These are phyloP conservation scores for Wallacemonas collosoma DNA, from an alignment of 208 protist genomes.

Conservation along the genomic window DNA sequence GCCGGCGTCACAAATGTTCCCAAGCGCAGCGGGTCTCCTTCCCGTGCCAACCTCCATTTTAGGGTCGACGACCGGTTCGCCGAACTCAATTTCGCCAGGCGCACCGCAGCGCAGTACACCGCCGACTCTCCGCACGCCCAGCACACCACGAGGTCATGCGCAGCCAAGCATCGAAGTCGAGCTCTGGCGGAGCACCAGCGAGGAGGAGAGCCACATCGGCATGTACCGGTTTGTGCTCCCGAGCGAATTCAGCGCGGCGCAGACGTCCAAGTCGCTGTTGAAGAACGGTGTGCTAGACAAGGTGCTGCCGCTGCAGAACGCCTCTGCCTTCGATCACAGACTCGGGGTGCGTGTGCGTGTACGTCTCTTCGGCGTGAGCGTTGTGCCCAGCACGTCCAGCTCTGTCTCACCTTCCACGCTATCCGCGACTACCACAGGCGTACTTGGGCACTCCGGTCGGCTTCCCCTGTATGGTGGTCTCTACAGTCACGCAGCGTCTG, in stretches of 20 bases:
- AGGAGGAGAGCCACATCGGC: conserved; percentile 45
- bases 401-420: background rate
- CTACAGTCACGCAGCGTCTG: conserved; percentile 7
- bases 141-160: background rate
- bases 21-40: background rate
- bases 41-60: background rate
- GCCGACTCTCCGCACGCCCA: conserved; percentile 2
- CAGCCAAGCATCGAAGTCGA: conserved; percentile 50
- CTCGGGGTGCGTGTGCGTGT: conserved; percentile 36
- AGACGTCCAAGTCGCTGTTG: background rate
- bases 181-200: conserved; percentile 51
- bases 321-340: conserved; percentile 20
- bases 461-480: conserved; percentile 2
- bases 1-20: background rate
- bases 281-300: background rate
- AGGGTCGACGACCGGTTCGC: background rate
- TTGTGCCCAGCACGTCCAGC: background rate
- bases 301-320: conserved; percentile 5
- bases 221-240: conserved; percentile 40
- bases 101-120: background rate
- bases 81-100: background rate
- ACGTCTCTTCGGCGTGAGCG: conserved; percentile 19
- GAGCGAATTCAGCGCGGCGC: conserved; percentile 21
- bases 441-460: conserved; percentile 6
- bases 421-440: background rate